These are phyloP conservation scores for Penicillium cosmopolitanum DNA, from an alignment of 495 filamentous ascomycete species.

Conservation along the genomic window DNA sequence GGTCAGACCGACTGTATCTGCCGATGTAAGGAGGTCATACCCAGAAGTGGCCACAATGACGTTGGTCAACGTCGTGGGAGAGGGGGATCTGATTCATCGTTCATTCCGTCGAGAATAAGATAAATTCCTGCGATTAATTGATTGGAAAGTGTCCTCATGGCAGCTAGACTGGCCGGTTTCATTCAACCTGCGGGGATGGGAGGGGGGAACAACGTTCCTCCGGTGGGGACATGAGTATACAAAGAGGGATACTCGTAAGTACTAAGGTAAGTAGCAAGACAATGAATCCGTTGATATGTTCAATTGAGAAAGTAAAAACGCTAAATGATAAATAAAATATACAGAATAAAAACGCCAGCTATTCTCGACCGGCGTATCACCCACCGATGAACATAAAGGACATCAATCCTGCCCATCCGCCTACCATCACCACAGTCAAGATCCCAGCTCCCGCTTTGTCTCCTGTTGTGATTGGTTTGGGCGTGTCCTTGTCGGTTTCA, in stretches of 20 bases:
- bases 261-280: too few relatives aligned
- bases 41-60: slow-evolving; percentile 30
- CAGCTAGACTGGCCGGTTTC: not conserved
- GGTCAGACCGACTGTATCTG: slow-evolving; percentile 15
- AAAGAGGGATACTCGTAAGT: too few relatives aligned
- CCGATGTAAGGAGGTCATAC: slow-evolving; percentile 21
- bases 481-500: not conserved
- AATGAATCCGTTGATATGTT: too few relatives aligned
- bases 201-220: slow-evolving; percentile 21
- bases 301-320: not conserved
- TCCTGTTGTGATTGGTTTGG: slow-evolving; percentile 13
- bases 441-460: slow-evolving; percentile 23
- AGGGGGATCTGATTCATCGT: slow-evolving; percentile 29
- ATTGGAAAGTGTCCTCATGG: not conserved
- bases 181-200: slow-evolving; percentile 13
- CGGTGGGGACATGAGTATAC: slow-evolving; percentile 5
- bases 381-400: slow-evolving; percentile 2
- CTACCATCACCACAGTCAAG: slow-evolving; percentile 53
- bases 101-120: slow-evolving; percentile 13
- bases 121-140: slow-evolving; percentile 2
- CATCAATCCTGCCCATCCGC: not conserved
- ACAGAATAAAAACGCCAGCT: not conserved
- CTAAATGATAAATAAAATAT: not conserved
- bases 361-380: not conserved
- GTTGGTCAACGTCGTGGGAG: slow-evolving; percentile 3